Evolutionary conservation across 2,329 filamentous ascomycete species (phyloP).

Genomic region (Aschersonia sp.): DNA sequence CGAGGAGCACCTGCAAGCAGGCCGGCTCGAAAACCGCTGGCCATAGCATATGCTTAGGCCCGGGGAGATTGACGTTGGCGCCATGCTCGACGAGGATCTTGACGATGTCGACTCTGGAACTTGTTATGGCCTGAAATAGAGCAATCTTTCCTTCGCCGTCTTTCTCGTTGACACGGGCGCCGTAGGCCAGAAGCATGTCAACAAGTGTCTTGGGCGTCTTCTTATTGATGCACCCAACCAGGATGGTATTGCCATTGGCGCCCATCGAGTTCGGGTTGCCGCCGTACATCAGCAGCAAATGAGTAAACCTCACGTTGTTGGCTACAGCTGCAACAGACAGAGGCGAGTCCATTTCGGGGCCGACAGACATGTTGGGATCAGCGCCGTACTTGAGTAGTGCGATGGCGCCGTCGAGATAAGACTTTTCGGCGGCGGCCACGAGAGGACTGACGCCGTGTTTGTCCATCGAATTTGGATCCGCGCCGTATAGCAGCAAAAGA

Average conservation of each 20-base stretch:
- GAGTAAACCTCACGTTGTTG: constrained; percentile 40
- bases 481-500: constrained; percentile 40
- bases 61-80: constrained; percentile 54
- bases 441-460: constrained; percentile 35
- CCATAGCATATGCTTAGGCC: constrained; percentile 56
- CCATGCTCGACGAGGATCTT: constrained; percentile 34
- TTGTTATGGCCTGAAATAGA: constrained; percentile 46
- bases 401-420: constrained; percentile 40
- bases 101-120: constrained; percentile 41
- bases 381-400: constrained; percentile 51
- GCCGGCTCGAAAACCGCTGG: constrained; percentile 43
- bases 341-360: constrained; percentile 38
- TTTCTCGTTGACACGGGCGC: constrained; percentile 42
- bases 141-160: constrained; percentile 47
- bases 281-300: constrained; percentile 47
- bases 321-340: constrained; percentile 34
- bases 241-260: constrained; percentile 42
- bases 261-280: constrained; percentile 40
- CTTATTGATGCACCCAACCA: constrained; percentile 46
- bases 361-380: constrained; percentile 36
- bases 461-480: constrained; percentile 38
- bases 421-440: constrained; percentile 32
- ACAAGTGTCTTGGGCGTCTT: constrained; percentile 38
- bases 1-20: constrained; percentile 43
- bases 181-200: constrained; percentile 45